Evolutionary conservation across 1,284 basidiomycete species (phyloP).

Genomic region (Malassezia vespertilionis): DNA sequence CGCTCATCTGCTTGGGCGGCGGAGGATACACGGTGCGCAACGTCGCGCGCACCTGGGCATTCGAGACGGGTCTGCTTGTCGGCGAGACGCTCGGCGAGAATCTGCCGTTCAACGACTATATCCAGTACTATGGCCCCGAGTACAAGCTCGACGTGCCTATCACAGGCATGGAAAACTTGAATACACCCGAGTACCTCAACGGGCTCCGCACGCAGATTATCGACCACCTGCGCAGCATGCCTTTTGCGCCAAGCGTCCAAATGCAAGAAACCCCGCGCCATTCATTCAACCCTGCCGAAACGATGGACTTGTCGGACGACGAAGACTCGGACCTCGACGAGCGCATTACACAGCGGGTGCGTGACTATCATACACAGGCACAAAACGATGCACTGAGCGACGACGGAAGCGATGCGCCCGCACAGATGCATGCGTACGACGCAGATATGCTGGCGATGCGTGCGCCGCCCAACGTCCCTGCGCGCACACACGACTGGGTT

Average conservation of each 20-base stretch:
- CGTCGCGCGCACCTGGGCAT: constrained; percentile 87
- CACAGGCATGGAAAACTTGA: constrained; percentile 91
- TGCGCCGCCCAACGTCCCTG: neutral
- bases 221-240: constrained; percentile 65
- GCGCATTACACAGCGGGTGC: constrained; percentile 36
- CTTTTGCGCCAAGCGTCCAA: constrained; percentile 72
- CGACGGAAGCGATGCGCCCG: constrained; percentile 22
- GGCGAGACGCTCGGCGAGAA: constrained; percentile 68
- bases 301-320: constrained; percentile 44
- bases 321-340: constrained; percentile 49
- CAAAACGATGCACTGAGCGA: constrained; percentile 41
- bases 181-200: constrained; percentile 72
- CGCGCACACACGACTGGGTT: constrained; percentile 7
- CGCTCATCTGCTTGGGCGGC: constrained; percentile 81
- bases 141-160: constrained; percentile 81
- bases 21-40: constrained; percentile 90
- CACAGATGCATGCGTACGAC: constrained; percentile 2
- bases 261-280: constrained; percentile 67
- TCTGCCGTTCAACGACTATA: constrained; percentile 87
- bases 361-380: constrained; percentile 35
- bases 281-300: constrained; percentile 55
- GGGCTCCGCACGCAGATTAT: constrained; percentile 64
- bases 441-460: constrained; percentile 12
- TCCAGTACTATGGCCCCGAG: constrained; percentile 94
- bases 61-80: constrained; percentile 87